Evolutionary conservation across 768 basidiomycete species (phyloP), one percentile per base, ranked within the genome.

Genomic region (Lactarius hengduanensis): DNA sequence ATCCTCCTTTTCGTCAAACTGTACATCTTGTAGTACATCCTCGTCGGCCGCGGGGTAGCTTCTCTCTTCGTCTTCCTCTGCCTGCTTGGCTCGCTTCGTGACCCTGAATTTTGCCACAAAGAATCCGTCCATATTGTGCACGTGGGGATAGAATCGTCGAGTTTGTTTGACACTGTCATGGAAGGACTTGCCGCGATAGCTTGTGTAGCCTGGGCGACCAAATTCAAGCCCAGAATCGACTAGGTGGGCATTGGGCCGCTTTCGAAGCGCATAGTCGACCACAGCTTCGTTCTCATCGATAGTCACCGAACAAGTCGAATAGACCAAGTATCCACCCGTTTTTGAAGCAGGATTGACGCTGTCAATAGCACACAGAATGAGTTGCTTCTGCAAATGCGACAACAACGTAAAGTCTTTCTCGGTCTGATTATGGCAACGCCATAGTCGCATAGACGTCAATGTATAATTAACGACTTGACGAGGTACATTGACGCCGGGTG

Each of bases 71-170:
- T 76, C 79, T 40, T 73, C 76, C 9, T 69, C 69, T 45, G 72
- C 73, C 41, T 64, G 73, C 78, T 91, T 95, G 57, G 79, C 74
- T 66, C 89, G 83, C 77, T 86, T 92, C 75, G 87, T 90, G n/a
- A 98, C 89, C 77, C 92, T 96, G 84, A 99, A 93, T 77, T 98
- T 98, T 66, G 96, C 96, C 63, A 98, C 96, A 76, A 84, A 99
- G 83, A 99, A 99, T 6, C 97, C 97, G 76, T 99, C 97, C 96
- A 98, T 97, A 78, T 99, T 99, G 79, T 98, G 96, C 72, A 97
- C 95, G 77, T 98, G 96, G 18, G 96, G 92, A 75, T 95, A 96
- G 77, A 94, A 96, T 67, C 97, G 81, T 71, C 94, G 81, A 22
- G 97, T 97, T 70, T 96, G 77, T 68, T 80, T 82, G 72, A 99